These are phyloP conservation scores for Tricholoma flavovirens DNA, from an alignment of 768 basidiomycete species.

Conservation along the genomic window DNA sequence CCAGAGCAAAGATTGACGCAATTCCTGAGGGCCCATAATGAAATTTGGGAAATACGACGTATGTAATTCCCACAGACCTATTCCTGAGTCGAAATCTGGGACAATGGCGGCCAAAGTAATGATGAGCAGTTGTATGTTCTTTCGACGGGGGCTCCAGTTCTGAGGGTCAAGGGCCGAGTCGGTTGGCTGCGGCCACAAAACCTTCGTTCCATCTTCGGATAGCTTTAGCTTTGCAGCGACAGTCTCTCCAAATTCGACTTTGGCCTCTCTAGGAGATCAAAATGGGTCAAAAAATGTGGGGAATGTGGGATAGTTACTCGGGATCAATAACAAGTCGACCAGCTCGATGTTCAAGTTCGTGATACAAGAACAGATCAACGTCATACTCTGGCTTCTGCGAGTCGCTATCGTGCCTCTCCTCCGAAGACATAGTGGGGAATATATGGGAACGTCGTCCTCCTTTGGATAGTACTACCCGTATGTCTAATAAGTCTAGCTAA, in stretches of 20 bases:
- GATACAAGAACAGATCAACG: constrained; percentile 32
- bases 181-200: constrained; percentile 58
- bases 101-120: constrained; percentile 53
- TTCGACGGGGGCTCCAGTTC: constrained; percentile 44
- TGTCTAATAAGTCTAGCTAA: too few species aligned
- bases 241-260: constrained; percentile 46
- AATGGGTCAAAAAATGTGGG: background rate
- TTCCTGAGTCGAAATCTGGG: constrained; percentile 56
- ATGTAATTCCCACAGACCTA: constrained; percentile 26
- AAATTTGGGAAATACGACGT: background rate
- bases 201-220: constrained; percentile 43
- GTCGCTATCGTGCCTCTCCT: constrained; percentile 9
- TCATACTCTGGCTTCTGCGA: constrained; percentile 8
- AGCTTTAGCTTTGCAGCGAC: constrained; percentile 47
- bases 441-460: too few species aligned
- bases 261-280: constrained; percentile 38
- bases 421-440: constrained; percentile 8
- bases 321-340: constrained; percentile 58
- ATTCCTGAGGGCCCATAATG: constrained; percentile 30
- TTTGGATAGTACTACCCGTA: too few species aligned
- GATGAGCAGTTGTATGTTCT: constrained; percentile 44
- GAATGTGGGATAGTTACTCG: constrained; percentile 29
- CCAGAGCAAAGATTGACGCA: constrained; percentile 52
- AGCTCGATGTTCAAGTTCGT: constrained; percentile 47
- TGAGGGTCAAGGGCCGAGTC: constrained; percentile 28